Percentiles rank a stretch among this genome's conserved stretches.
These are phyloP conservation scores for Chaetomium fimeti DNA, from an alignment of 495 filamentous ascomycete genomes.

Conservation along the genomic window DNA sequence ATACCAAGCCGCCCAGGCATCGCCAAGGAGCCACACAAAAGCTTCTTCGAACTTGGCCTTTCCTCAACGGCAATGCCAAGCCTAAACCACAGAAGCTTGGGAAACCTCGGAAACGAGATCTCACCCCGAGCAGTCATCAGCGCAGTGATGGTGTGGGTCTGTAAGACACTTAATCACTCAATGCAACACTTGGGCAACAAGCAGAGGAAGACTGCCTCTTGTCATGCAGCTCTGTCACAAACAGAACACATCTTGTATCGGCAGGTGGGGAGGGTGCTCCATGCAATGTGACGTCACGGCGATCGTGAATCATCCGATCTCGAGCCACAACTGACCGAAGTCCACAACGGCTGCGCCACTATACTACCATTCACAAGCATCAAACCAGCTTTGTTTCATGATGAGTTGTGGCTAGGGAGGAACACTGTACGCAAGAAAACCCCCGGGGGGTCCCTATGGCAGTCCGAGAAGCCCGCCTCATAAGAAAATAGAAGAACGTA, in stretches of 20 bases:
- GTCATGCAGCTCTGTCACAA: neutral
- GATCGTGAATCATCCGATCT: neutral
- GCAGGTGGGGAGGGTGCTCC: neutral
- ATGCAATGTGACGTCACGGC: neutral
- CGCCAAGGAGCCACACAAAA: conserved; percentile 6
- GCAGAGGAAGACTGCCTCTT: neutral
- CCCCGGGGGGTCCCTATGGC: too few relatives aligned
- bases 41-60: conserved; percentile 1
- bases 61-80: conserved; percentile 8
- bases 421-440: too few relatives aligned
- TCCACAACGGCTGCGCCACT: neutral
- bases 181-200: neutral
- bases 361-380: neutral
- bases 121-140: neutral
- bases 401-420: neutral
- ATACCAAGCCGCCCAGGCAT: neutral
- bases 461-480: too few relatives aligned
- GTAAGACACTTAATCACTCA: neutral
- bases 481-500: too few relatives aligned
- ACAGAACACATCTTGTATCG: neutral
- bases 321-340: neutral
- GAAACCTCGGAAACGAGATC: neutral
- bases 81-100: neutral
- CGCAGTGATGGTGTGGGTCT: neutral
- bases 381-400: neutral